These are phyloP conservation scores for Amphibolis antarctica DNA, from an alignment of 106 monocot genomes.

Conservation along the genomic window DNA sequence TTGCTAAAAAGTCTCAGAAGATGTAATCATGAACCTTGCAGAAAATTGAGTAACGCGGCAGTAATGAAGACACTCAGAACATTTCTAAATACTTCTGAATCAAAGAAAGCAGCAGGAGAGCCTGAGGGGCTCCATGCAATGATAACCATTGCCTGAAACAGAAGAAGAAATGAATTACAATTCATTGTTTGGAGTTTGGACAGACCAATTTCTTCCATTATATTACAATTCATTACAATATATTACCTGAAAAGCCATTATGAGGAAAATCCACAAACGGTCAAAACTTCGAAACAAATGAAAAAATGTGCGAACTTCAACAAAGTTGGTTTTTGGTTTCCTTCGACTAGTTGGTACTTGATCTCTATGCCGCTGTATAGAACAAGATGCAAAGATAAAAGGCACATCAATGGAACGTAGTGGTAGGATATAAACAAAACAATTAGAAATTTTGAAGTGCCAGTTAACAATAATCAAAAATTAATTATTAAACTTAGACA, in stretches of 20 bases:
- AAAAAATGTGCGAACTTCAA: conserved; percentile 88
- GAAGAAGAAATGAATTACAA: background rate
- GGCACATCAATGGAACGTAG: too few relatives aligned
- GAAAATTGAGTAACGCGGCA: conserved; percentile 82
- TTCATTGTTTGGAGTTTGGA: too few relatives aligned
- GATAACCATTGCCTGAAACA: conserved; percentile 79
- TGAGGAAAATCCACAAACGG: conserved; percentile 92
- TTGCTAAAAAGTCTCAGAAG: conserved; percentile 1
- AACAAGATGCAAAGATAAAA: too few relatives aligned
- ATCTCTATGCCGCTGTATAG: conserved; percentile 21
- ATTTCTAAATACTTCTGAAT: conserved; percentile 72
- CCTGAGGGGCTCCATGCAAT: conserved; percentile 95
- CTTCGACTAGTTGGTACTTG: conserved; percentile 30
- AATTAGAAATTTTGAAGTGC: too few relatives aligned
- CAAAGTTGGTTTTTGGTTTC: conserved; percentile 91
- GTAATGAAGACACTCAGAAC: conserved; percentile 89
- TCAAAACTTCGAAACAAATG: conserved; percentile 93
- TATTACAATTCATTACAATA: too few relatives aligned
- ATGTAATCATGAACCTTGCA: conserved; percentile 44
- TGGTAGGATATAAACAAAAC: too few relatives aligned
- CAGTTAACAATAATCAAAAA: too few relatives aligned
- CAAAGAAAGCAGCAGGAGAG: conserved; percentile 55
- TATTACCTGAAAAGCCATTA: conserved; percentile 79
- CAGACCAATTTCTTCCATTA: too few relatives aligned
- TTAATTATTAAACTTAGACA: too few relatives aligned